These are phyloP conservation scores for Malus hybrid DNA, from an alignment of 331 rosid species.

Conservation along the genomic window DNA sequence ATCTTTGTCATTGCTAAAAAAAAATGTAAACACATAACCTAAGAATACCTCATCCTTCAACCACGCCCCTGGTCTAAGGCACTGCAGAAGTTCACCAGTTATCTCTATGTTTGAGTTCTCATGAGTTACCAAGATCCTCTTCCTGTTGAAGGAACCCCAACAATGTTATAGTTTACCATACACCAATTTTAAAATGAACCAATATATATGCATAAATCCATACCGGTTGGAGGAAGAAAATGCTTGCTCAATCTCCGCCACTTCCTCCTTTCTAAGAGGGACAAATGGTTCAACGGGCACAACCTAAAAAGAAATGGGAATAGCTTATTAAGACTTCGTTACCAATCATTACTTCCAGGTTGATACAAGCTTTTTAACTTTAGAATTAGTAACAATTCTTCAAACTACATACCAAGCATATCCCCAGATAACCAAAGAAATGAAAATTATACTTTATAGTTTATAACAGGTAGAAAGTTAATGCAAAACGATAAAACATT, in stretches of 20 bases:
- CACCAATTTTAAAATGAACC: background rate
- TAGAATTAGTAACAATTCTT: background rate
- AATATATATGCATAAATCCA: constrained; percentile 15
- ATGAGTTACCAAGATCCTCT: constrained; percentile 59
- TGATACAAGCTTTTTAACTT: background rate
- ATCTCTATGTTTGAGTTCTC: constrained; percentile 67
- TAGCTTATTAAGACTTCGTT: background rate
- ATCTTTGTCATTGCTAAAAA: background rate
- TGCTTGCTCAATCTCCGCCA: constrained; percentile 44
- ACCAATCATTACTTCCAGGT: background rate
- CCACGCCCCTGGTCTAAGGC: constrained; percentile 76
- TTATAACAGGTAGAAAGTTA: background rate
- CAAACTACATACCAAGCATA: background rate
- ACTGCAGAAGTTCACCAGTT: constrained; percentile 49
- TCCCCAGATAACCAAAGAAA: background rate
- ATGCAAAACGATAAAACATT: background rate
- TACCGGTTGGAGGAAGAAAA: constrained; percentile 50
- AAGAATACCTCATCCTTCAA: constrained; percentile 79
- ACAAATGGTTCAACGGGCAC: constrained; percentile 49
- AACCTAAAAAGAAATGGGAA: constrained; percentile 33
- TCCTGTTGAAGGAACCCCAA: constrained; percentile 39
- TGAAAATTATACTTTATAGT: background rate
- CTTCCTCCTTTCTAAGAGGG: constrained; percentile 62
- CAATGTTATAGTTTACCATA: constrained; percentile 17
- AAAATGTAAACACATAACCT: background rate